These are phyloP conservation scores for Tylopilus sp. DNA, from an alignment of 1,284 basidiomycete species.

Conservation along the genomic window DNA sequence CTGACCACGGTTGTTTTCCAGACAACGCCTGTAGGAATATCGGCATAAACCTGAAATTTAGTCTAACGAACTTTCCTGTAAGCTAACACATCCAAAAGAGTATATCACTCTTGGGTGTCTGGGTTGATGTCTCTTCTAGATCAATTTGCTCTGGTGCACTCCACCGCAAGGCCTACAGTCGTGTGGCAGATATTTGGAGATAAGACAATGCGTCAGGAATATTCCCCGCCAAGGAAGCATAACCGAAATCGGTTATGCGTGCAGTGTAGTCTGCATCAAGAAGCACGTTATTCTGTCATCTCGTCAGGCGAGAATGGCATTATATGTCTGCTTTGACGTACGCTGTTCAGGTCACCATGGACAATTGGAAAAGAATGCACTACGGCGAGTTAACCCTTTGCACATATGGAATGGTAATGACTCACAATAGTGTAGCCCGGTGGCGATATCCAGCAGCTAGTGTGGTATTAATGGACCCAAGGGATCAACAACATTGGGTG, in stretches of 20 bases:
- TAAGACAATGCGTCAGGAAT: not conserved
- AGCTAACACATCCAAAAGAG: not conserved
- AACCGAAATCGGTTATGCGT: not conserved
- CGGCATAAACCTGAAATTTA: too few species aligned
- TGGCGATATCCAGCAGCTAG: conserved; percentile 6
- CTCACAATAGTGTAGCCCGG: conserved; percentile 7
- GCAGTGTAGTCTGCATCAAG: not conserved
- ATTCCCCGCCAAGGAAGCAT: not conserved
- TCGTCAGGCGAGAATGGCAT: accelerated
- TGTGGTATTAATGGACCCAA: not conserved
- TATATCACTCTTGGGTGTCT: not conserved
- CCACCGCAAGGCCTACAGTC: not conserved
- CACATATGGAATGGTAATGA: not conserved
- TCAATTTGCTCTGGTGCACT: not conserved
- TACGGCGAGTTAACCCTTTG: not conserved
- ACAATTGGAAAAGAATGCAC: conserved; percentile 8
- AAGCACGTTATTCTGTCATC: not conserved
- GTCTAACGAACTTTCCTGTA: not conserved
- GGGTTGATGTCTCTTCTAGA: not conserved
- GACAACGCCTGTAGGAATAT: not conserved
- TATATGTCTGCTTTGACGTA: not conserved
- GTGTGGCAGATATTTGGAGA: not conserved
- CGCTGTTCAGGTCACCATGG: conserved; percentile 7
- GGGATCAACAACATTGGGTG: accelerated
- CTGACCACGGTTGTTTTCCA: not conserved